These are phyloP conservation scores for Piper betle DNA, from an alignment of 164 flowering plant genomes.

Conservation along the genomic window DNA sequence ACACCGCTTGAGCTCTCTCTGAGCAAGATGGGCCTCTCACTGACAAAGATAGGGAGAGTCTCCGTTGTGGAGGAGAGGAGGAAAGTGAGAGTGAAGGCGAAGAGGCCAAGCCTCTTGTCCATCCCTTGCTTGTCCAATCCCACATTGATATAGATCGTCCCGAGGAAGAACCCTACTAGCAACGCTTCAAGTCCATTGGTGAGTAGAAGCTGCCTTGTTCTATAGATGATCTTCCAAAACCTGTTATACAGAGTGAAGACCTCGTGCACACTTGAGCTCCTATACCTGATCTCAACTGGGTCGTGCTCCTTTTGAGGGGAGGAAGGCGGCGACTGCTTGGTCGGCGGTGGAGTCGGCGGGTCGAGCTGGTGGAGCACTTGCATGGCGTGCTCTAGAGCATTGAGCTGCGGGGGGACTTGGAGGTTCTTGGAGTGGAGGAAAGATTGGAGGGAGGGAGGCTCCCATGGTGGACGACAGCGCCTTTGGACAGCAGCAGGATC, in stretches of 20 bases:
- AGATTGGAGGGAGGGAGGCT: constrained; percentile 38
- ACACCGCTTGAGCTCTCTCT: constrained; percentile 81
- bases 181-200: constrained; percentile 78
- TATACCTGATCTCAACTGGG: constrained; percentile 17
- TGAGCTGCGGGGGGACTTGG: constrained; percentile 40
- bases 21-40: constrained; percentile 68
- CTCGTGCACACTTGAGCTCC: constrained; percentile 55
- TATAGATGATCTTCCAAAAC: constrained; percentile 76
- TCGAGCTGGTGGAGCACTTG: constrained; percentile 53
- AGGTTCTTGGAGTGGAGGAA: constrained; percentile 41
- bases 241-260: constrained; percentile 41
- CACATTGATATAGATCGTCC: constrained; percentile 76
- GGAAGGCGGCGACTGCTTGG: constrained; percentile 1
- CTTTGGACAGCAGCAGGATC: constrained; percentile 59
- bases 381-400: constrained; percentile 79
- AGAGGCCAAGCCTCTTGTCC: constrained; percentile 76
- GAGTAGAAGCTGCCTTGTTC: constrained; percentile 75
- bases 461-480: constrained; percentile 62
- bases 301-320: not conserved
- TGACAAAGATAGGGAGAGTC: constrained; percentile 81
- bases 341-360: not conserved
- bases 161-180: constrained; percentile 67
- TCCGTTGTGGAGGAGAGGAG: constrained; percentile 93
- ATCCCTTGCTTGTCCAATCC: constrained; percentile 61
- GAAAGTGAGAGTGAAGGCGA: constrained; percentile 93